Percentiles rank a stretch among this genome's conserved stretches.
Conservation (phyloP, 140 eudicot genomes). For the Flaveria floridana region DNA sequence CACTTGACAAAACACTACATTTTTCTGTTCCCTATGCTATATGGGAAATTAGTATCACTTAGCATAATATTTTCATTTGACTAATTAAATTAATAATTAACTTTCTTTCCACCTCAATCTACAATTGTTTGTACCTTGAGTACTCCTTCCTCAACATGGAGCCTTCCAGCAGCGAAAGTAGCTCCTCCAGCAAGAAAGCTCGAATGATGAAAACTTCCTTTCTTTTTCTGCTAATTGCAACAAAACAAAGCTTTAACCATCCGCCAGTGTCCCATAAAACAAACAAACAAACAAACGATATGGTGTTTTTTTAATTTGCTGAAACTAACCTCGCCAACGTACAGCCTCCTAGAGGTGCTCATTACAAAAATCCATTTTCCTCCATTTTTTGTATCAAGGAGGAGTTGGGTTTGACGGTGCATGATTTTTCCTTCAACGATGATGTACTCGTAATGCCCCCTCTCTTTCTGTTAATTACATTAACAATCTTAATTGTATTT, state of each 20-base stretch:
- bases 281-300: too few relatives aligned
- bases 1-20: background rate
- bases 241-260: background rate
- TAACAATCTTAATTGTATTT: background rate
- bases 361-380: slow-evolving; percentile 88
- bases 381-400: slow-evolving; percentile 57
- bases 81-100: background rate
- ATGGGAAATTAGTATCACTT: background rate
- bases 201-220: slow-evolving; percentile 92
- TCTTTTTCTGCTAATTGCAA: slow-evolving; percentile 61
- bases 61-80: background rate
- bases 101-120: background rate
- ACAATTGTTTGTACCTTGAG: slow-evolving; percentile 55
- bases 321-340: slow-evolving; percentile 73
- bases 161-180: slow-evolving; percentile 97
- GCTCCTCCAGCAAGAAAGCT: slow-evolving; percentile 98
- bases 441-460: slow-evolving; percentile 69
- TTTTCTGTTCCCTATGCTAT: background rate
- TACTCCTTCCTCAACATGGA: slow-evolving; percentile 58
- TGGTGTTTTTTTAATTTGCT: background rate
- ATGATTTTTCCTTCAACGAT: slow-evolving; percentile 63
- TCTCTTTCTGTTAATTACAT: slow-evolving; percentile 63
- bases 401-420: slow-evolving; percentile 48
- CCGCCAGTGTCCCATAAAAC: background rate
- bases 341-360: slow-evolving; percentile 69